phyloP scores from a whole-genome alignment of 2,329 filamentous ascomycete species.

The Stylonectria norvegica region DNA sequence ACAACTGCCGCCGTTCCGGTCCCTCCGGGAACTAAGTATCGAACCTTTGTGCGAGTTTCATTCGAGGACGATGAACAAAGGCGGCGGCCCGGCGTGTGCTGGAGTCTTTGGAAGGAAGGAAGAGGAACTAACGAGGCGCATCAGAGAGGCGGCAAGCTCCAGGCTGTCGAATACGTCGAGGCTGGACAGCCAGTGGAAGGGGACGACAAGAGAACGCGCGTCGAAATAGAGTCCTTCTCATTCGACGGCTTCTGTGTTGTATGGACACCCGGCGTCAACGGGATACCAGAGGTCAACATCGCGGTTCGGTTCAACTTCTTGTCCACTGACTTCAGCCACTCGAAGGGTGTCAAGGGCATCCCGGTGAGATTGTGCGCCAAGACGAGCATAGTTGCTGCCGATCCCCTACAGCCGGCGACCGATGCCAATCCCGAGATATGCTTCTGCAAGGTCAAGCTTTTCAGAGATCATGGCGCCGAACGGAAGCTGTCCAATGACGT shows the following conservation, averaged over 20 bases:
- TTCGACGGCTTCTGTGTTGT: constrained; percentile 93
- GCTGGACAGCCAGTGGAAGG: constrained; percentile 56
- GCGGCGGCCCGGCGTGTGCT: constrained; percentile 75
- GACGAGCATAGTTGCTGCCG: constrained; percentile 64
- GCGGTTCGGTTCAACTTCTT: constrained; percentile 97
- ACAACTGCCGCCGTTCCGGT: constrained; percentile 61
- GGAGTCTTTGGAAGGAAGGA: constrained; percentile 93
- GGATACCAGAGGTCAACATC: constrained; percentile 73
- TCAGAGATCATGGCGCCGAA: constrained; percentile 93
- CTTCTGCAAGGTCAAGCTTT: constrained; percentile 96
- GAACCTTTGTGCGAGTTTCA: constrained; percentile 90
- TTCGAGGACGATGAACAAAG: constrained; percentile 96
- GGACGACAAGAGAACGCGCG: constrained; percentile 63
- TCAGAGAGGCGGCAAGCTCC: constrained; percentile 84
- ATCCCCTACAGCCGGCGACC: constrained; percentile 45
- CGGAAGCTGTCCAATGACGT: constrained; percentile 93
- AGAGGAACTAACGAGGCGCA: constrained; percentile 94
- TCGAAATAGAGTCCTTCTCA: constrained; percentile 72
- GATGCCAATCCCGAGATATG: constrained; percentile 66
- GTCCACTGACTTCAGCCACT: constrained; percentile 97
- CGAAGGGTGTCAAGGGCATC: constrained; percentile 97
- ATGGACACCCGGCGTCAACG: constrained; percentile 74
- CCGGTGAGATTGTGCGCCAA: constrained; percentile 91
- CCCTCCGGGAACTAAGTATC: constrained; percentile 65
- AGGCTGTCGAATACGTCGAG: constrained; percentile 92